Conservation (phyloP, 2,329 filamentous ascomycete species). For the Simplicillium aogashimaense region DNA sequence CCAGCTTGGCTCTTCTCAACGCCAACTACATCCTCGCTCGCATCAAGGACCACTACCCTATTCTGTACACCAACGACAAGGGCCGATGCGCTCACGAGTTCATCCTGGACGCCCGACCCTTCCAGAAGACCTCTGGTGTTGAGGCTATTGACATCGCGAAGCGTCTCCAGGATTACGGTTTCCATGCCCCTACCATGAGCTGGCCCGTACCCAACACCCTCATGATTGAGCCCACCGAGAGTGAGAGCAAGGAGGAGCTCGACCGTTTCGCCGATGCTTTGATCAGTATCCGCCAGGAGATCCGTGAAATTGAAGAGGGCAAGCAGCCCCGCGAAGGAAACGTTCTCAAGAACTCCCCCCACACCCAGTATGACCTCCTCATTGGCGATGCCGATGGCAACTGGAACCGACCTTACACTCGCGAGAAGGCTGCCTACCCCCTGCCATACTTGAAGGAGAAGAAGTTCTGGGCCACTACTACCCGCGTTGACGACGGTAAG, state of each 20-base stretch:
- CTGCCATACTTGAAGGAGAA: slow-evolving; percentile 76
- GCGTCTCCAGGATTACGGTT: slow-evolving; percentile 92
- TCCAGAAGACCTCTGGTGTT: slow-evolving; percentile 72
- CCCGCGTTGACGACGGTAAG: slow-evolving; percentile 79
- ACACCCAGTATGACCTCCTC: slow-evolving; percentile 74
- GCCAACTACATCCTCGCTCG: slow-evolving; percentile 93
- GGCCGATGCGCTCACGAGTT: slow-evolving; percentile 94
- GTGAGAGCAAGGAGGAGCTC: slow-evolving; percentile 82
- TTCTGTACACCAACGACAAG: slow-evolving; percentile 86
- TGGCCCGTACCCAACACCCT: slow-evolving; percentile 92
- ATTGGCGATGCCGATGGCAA: slow-evolving; percentile 37
- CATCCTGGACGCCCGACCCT: slow-evolving; percentile 80
- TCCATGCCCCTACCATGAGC: slow-evolving; percentile 95
- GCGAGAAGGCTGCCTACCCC: slow-evolving; percentile 82
- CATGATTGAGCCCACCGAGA: slow-evolving; percentile 97
- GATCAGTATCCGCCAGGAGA: slow-evolving; percentile 78
- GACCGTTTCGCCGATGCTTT: slow-evolving; percentile 89
- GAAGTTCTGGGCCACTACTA: slow-evolving; percentile 94
- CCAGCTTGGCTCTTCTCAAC: slow-evolving; percentile 86
- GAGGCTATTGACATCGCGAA: slow-evolving; percentile 95
- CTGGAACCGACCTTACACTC: slow-evolving; percentile 75
- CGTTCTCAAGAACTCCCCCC: slow-evolving; percentile 81
- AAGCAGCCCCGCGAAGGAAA: slow-evolving; percentile 66
- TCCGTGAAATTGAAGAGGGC: slow-evolving; percentile 73
- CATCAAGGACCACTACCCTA: slow-evolving; percentile 75